phyloP scores from a whole-genome alignment of 805 yeast species.

The Blastobotrys peoriensis region DNA sequence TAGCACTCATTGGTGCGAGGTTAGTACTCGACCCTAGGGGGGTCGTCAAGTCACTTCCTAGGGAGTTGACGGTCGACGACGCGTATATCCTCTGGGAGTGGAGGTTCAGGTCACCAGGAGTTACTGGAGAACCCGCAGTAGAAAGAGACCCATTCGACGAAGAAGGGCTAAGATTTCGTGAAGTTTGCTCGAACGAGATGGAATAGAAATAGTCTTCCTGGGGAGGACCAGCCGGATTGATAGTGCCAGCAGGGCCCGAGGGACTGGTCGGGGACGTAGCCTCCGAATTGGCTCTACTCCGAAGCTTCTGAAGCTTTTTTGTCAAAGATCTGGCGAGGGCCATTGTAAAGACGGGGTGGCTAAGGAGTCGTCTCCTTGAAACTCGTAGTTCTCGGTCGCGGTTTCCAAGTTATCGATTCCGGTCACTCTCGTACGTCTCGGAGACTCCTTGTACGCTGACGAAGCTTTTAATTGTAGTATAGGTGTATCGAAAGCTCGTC shows the following conservation, averaged over 20 bases:
- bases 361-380: neutral
- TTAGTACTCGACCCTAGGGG: neutral
- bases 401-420: too few relatives aligned
- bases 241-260: neutral
- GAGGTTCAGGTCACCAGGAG: constrained; percentile 1
- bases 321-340: neutral
- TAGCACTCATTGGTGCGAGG: neutral
- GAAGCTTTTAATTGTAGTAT: too few relatives aligned
- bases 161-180: constrained; percentile 2
- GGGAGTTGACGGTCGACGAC: neutral
- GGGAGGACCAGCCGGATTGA: neutral
- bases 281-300: constrained; percentile 1
- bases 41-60: neutral
- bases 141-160: constrained; percentile 7
- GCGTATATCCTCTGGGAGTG: constrained; percentile 1
- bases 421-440: too few relatives aligned
- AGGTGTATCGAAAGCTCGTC: neutral
- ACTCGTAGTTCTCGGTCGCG: too few relatives aligned
- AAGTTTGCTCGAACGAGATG: constrained; percentile 17
- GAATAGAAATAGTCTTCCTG: constrained; percentile 17
- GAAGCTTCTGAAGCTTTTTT: neutral
- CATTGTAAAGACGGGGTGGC: neutral
- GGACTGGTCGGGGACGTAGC: neutral
- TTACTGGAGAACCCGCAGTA: constrained; percentile 4
- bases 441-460: too few relatives aligned